Conservation (phyloP, 805 yeast genomes). For the Hanseniaspora meyeri region DNA sequence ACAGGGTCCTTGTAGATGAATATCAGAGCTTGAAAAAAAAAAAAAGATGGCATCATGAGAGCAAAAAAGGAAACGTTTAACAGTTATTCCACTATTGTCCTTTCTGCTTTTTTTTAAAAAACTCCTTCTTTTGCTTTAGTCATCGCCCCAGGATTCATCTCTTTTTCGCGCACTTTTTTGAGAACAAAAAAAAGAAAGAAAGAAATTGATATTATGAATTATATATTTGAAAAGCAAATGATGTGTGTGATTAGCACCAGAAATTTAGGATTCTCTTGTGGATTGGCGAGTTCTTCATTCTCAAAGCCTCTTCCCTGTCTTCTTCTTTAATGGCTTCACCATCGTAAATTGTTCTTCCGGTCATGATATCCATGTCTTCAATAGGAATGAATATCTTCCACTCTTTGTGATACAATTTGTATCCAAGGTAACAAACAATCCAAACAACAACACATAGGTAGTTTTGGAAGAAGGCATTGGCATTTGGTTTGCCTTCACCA, state of each 20-base stretch:
- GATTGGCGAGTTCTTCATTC: constrained; percentile 22
- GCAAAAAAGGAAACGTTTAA: not conserved
- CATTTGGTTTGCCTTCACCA: constrained; percentile 36
- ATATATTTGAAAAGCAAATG: not conserved
- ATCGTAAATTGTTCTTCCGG: constrained; percentile 26
- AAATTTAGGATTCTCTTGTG: constrained; percentile 23
- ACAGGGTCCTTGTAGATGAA: not conserved
- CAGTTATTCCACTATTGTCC: not conserved
- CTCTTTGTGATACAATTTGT: constrained; percentile 37
- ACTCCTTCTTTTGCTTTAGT: not conserved
- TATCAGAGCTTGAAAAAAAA: too few species aligned
- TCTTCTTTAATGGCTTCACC: constrained; percentile 27
- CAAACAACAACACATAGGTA: constrained; percentile 39
- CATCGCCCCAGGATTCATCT: not conserved
- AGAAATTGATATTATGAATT: not conserved
- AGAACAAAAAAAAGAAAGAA: not conserved
- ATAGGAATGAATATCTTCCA: constrained; percentile 29
- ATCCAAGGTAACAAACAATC: constrained; percentile 33
- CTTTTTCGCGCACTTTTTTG: not conserved
- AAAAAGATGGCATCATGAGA: too few species aligned
- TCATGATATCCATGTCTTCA: constrained; percentile 24
- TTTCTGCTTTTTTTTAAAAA: not conserved
- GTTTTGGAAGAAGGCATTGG: constrained; percentile 34
- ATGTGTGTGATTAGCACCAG: constrained; percentile 24
- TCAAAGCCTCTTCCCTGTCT: constrained; percentile 24